A percentile compares a stretch with the other conserved stretches of the same genome.
Conservation (phyloP, 495 filamentous ascomycete species). For the Penicillium waksmanii region DNA sequence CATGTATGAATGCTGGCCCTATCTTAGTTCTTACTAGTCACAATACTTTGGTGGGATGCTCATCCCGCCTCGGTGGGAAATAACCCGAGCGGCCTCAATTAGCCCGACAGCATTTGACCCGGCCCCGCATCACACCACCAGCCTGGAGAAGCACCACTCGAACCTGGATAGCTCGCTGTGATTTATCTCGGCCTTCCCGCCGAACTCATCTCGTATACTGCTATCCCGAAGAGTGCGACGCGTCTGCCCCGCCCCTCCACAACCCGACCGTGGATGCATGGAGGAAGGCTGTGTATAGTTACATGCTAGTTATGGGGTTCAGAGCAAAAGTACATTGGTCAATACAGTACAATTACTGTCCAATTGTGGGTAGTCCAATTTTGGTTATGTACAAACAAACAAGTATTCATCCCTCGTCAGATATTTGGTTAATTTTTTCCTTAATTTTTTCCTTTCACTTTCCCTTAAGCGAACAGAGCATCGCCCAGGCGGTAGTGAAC, state of each 20-base stretch:
- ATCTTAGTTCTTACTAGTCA: too few relatives aligned
- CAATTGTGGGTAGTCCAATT: conserved; percentile 12
- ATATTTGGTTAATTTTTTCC: not conserved
- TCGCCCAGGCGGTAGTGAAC: conserved; percentile 66
- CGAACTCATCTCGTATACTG: conserved; percentile 3
- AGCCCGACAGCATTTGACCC: conserved; percentile 1
- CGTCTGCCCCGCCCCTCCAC: not conserved
- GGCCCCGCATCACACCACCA: conserved; percentile 4
- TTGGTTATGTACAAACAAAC: conserved; percentile 17
- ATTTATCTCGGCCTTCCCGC: not conserved
- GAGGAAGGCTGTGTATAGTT: not conserved
- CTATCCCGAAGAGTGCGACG: conserved; percentile 7
- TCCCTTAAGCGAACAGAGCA: conserved; percentile 58
- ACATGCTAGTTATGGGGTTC: not conserved
- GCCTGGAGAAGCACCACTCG: not conserved
- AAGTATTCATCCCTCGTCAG: conserved; percentile 13
- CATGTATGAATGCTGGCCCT: not conserved
- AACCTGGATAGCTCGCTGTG: not conserved
- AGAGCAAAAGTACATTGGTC: not conserved
- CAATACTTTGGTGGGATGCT: too few relatives aligned
- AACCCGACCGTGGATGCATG: not conserved
- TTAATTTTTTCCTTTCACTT: not conserved
- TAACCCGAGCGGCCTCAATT: conserved; percentile 19
- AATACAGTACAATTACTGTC: conserved; percentile 2
- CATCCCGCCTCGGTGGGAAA: conserved; percentile 11